Percentiles rank a stretch among this genome's conserved stretches.
phyloP scores from a whole-genome alignment of 441 rosid species.

The Syzygium syzygioides region DNA sequence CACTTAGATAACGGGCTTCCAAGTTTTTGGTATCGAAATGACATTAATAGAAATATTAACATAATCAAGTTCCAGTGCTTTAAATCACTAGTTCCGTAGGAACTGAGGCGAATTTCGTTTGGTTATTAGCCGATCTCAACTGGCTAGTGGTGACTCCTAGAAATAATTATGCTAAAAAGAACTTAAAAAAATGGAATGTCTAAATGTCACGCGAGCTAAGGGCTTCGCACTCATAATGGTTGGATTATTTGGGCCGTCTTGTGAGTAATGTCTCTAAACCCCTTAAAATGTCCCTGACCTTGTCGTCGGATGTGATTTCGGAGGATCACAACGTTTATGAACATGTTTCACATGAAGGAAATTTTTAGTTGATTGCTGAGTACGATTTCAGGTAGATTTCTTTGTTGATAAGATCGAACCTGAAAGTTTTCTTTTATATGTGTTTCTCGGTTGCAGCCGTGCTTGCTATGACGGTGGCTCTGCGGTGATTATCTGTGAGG shows the following conservation, averaged over 20 bases:
- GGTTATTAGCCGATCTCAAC: not conserved
- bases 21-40: not conserved
- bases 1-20: accelerated
- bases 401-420: not conserved
- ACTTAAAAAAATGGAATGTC: not conserved
- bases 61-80: not conserved
- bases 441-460: not conserved
- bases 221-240: not conserved
- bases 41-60: not conserved
- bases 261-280: not conserved
- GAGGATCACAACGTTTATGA: not conserved
- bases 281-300: not conserved
- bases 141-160: not conserved
- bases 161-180: not conserved
- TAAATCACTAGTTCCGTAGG: not conserved
- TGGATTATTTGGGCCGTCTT: not conserved
- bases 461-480: not conserved
- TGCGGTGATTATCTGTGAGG: not conserved
- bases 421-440: no score
- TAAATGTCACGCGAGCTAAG: accelerated
- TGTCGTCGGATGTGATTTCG: not conserved
- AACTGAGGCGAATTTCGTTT: not conserved
- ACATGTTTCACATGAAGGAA: not conserved
- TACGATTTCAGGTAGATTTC: not conserved
- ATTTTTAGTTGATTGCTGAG: not conserved